Conservation (phyloP, 805 yeast genomes). For the Nakazawaea wickerhamii region DNA sequence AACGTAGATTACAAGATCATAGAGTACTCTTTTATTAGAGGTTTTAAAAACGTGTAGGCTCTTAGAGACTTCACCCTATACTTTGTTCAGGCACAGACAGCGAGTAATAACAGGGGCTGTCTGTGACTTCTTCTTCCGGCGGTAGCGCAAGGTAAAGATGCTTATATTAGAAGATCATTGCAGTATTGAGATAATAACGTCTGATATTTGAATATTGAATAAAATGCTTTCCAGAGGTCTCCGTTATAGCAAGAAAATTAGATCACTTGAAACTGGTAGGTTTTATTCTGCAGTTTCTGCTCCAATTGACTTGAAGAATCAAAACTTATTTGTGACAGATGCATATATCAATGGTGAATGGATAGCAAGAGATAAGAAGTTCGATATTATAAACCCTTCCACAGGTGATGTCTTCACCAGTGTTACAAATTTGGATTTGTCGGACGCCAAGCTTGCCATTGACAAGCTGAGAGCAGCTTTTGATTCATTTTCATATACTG, state of each 20-base stretch:
- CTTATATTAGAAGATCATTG: too few relatives aligned
- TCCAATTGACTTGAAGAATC: slow-evolving; percentile 28
- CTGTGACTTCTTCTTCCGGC: too few relatives aligned
- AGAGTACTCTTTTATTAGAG: too few relatives aligned
- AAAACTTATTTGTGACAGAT: slow-evolving; percentile 49
- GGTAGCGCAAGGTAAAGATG: too few relatives aligned
- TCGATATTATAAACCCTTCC: slow-evolving; percentile 77
- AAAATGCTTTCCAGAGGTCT: not conserved
- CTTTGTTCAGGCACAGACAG: too few relatives aligned
- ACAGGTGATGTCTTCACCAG: slow-evolving; percentile 42
- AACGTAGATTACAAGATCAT: too few relatives aligned
- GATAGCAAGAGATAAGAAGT: slow-evolving; percentile 46
- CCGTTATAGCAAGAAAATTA: not conserved
- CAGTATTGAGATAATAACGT: too few relatives aligned
- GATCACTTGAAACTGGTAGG: not conserved
- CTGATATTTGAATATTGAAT: too few relatives aligned
- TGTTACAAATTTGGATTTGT: slow-evolving; percentile 50
- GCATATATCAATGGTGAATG: slow-evolving; percentile 74
- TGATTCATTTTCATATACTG: slow-evolving; percentile 41
- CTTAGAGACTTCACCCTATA: too few relatives aligned
- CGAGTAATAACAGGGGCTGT: too few relatives aligned
- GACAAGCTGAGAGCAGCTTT: slow-evolving; percentile 51
- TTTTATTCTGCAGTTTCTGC: slow-evolving; percentile 1
- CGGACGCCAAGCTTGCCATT: slow-evolving; percentile 49
- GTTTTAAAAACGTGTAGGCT: too few relatives aligned